These are phyloP conservation scores for Phytophthora melonis DNA, from an alignment of 352 stramenopile species.

Conservation along the genomic window DNA sequence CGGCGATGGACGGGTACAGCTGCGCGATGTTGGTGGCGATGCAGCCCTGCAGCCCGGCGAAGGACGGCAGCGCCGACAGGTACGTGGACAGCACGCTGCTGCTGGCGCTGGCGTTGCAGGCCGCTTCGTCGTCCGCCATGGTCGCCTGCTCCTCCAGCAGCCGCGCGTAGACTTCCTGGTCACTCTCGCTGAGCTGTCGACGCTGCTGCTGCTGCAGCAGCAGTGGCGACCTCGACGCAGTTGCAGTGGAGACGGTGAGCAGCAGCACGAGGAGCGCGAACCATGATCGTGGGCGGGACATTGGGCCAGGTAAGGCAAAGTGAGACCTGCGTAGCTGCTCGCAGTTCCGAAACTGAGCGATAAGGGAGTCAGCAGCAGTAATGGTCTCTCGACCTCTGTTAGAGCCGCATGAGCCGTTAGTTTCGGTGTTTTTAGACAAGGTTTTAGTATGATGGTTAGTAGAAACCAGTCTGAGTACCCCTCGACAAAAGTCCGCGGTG, in stretches of 20 bases:
- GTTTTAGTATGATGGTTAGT: neutral
- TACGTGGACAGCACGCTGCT: slow-evolving; percentile 58
- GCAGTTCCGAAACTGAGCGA: slow-evolving; percentile 18
- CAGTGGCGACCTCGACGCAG: neutral
- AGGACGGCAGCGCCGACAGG: slow-evolving; percentile 51
- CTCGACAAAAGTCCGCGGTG: slow-evolving; percentile 16
- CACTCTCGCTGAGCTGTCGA: slow-evolving; percentile 27
- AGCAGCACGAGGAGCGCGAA: slow-evolving; percentile 17
- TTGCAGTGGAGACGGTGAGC: slow-evolving; percentile 5
- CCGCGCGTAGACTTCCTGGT: slow-evolving; percentile 34
- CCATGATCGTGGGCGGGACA: slow-evolving; percentile 9
- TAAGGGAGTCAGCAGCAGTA: slow-evolving; percentile 11
- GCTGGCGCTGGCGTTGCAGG: slow-evolving; percentile 51
- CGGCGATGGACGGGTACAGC: slow-evolving; percentile 49
- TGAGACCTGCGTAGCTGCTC: slow-evolving; percentile 8
- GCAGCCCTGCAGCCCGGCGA: slow-evolving; percentile 57
- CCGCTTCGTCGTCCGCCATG: slow-evolving; percentile 39
- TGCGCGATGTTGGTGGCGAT: slow-evolving; percentile 58
- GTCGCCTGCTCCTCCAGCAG: slow-evolving; percentile 28
- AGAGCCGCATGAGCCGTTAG: slow-evolving; percentile 24
- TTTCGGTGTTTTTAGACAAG: neutral
- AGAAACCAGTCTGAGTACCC: neutral
- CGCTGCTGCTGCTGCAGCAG: slow-evolving; percentile 13
- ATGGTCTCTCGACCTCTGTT: slow-evolving; percentile 3
- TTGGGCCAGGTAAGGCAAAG: neutral